Evolutionary conservation across 352 stramenopile genomes (phyloP), one percentile per base, ranked within the genome.

Genomic region (Phytophthora cryptogea): DNA sequence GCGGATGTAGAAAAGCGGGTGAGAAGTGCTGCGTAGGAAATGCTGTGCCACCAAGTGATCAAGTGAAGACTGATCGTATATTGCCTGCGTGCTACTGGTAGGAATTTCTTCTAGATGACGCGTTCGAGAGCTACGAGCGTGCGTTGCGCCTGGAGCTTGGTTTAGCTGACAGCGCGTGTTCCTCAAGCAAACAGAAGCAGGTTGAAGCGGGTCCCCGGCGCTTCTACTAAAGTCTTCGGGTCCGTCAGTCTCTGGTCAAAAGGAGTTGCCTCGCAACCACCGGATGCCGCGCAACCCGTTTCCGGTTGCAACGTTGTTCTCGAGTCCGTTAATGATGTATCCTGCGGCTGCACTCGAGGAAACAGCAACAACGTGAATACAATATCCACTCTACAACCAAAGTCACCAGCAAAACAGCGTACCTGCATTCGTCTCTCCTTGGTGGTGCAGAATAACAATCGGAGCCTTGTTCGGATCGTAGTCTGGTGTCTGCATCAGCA

Each of bases 251-350:
- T 32, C 26, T 20, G 7, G 33, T 72, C 64, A 90, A 54, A 89
- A 74, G n/a, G 80, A 84, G 59, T 94, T 94, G 28, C 81, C 80
- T 31, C 83, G 74, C 28, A 94, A 67, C 84, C 84, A 94, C 28
- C 84, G 76, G 36, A 94, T 94, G 40, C 84, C 84, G 7, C 85
- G 78, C 32, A 94, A 65, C 1, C 85, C 82, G 43, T 92, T 94
- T 10, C 85, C 85, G 2, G 82, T 78, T 16, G 85, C 85, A 35
- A 94, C 82, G 51, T 94, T 92, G 57, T 88, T 94, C 58, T 92
- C 85, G 16, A 92, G 68, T 26, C 85, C 80, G 45, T 94, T 92
- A 64, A 94, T 94, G 42, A 94, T 92, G 60, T 90, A 92, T 8
- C 80, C 81, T 4, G 71, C 77, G 23, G 76, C 78, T 80, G 55